Evolutionary conservation across 805 yeast genomes (phyloP), one percentile per base, ranked within the genome.

Genomic region (Sugiyamaella americana): DNA sequence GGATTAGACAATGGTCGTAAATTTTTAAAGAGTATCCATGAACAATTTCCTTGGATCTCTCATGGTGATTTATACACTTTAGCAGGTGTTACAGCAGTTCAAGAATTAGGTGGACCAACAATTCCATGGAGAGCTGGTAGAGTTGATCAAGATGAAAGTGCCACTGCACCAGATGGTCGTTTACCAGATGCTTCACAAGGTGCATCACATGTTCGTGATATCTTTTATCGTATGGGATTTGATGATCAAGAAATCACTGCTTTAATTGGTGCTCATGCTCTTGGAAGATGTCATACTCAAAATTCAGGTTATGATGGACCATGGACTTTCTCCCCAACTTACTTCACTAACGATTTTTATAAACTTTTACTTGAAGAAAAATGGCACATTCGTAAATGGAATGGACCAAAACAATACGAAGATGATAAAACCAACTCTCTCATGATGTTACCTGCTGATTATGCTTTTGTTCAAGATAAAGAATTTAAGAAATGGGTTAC

Each of bases 361-460:
- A 73, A 62, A 61, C 70, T 71, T 44, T 67, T 85, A 61, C 53
- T 79, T 37, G 69, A 76, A 43, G 82, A 79, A 54, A 66, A 72
- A 44, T 71, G 79, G 81, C 68, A 64, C 45, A 60, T 70, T 69
- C 70, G 77, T 61, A 68, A 79, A 62, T 73, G 87, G 80, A 67
- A 68, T 56, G 84, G 83, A 45, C 78, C 76, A 60, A 71, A 70
- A 51, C 87, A 77, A 71, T 83, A 73, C 64, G 74, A 73, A 55
- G 80, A 78, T 57, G 73, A 70, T 41, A 69, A 67, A 40, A 72
- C 78, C 44, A 78, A 79, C 37, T 59, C 70, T 1, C 71, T 82
- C 55, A 84, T 85, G 91, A 85, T 85, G 94, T 63, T 85, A 46
- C 85, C 83, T 34, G 76, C 91, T 10, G 94, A 85, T 59, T 71